These are phyloP conservation scores for Bipolaris sorokiniana DNA, from an alignment of 2,329 filamentous ascomycete species.

Conservation along the genomic window DNA sequence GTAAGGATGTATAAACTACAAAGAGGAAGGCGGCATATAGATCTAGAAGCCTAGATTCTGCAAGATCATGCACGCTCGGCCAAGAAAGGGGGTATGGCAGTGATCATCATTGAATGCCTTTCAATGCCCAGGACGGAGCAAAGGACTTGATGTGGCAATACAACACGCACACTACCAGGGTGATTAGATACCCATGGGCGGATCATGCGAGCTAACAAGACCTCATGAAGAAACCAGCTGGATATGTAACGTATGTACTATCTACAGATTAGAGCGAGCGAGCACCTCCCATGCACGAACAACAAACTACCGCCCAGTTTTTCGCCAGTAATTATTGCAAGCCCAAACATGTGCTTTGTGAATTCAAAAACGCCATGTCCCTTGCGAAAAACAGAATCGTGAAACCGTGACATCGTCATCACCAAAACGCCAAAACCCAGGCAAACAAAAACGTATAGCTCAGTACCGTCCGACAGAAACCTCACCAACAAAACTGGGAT, in stretches of 20 bases:
- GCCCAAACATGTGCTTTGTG: not conserved
- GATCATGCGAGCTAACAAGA: not conserved
- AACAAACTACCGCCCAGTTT: not conserved
- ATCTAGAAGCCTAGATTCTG: slow-evolving; percentile 41
- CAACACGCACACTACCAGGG: not conserved
- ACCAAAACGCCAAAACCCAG: slow-evolving; percentile 7
- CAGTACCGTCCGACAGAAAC: slow-evolving; percentile 23
- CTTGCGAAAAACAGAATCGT: not conserved
- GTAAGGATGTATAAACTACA: slow-evolving; percentile 23
- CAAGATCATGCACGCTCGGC: slow-evolving; percentile 32
- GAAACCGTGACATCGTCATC: slow-evolving; percentile 4
- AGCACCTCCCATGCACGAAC: not conserved
- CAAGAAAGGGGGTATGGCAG: not conserved
- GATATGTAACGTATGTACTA: not conserved
- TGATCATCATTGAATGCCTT: too few species aligned
- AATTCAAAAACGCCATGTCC: slow-evolving; percentile 9
- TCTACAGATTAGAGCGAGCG: not conserved
- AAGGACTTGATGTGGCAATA: not conserved
- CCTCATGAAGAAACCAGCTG: not conserved
- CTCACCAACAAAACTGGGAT: slow-evolving; percentile 31
- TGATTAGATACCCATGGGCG: not conserved
- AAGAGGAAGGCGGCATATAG: slow-evolving; percentile 34
- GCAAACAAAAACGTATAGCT: not conserved
- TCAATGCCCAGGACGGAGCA: not conserved
- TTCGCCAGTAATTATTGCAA: not conserved